Percentiles rank a stretch among this genome's conserved stretches.
These are phyloP conservation scores for Suillus subaureus DNA, from an alignment of 768 basidiomycete species.

Conservation along the genomic window DNA sequence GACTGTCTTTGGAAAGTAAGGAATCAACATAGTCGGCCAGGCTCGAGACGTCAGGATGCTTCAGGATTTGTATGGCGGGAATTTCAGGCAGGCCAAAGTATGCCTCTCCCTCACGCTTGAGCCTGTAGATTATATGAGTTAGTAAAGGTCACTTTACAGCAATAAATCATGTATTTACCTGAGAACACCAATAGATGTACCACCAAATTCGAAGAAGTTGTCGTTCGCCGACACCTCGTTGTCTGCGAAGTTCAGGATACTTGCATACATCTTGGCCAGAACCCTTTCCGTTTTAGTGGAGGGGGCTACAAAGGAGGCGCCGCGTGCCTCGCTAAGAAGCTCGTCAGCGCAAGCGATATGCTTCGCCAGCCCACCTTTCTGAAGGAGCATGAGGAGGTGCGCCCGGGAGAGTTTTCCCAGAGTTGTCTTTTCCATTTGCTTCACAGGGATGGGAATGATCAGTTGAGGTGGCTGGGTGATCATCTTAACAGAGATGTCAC, in stretches of 20 bases:
- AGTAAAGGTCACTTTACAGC: not conserved
- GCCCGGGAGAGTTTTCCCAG: constrained; percentile 47
- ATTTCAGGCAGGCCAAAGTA: constrained; percentile 34
- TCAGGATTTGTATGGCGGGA: constrained; percentile 42
- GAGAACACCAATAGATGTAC: constrained; percentile 42
- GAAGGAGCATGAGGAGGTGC: constrained; percentile 38
- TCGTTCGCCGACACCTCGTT: constrained; percentile 29
- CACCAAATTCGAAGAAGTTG: constrained; percentile 45
- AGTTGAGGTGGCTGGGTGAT: constrained; percentile 38
- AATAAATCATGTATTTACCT: constrained; percentile 7
- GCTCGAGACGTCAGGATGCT: constrained; percentile 32
- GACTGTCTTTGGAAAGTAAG: constrained; percentile 21
- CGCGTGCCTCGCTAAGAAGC: constrained; percentile 24
- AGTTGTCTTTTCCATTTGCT: constrained; percentile 45
- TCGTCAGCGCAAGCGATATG: constrained; percentile 33
- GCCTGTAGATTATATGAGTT: constrained; percentile 1
- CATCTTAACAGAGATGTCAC: constrained; percentile 32
- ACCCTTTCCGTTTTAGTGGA: constrained; percentile 29
- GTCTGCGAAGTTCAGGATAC: constrained; percentile 30
- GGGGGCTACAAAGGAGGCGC: constrained; percentile 24
- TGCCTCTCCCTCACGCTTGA: constrained; percentile 31
- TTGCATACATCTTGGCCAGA: constrained; percentile 32
- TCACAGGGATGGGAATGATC: constrained; percentile 40
- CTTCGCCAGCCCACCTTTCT: constrained; percentile 35
- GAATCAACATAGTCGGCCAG: constrained; percentile 34